Evolutionary conservation across 768 basidiomycete genomes (phyloP).

Genomic region (Tulasnella sp.): DNA sequence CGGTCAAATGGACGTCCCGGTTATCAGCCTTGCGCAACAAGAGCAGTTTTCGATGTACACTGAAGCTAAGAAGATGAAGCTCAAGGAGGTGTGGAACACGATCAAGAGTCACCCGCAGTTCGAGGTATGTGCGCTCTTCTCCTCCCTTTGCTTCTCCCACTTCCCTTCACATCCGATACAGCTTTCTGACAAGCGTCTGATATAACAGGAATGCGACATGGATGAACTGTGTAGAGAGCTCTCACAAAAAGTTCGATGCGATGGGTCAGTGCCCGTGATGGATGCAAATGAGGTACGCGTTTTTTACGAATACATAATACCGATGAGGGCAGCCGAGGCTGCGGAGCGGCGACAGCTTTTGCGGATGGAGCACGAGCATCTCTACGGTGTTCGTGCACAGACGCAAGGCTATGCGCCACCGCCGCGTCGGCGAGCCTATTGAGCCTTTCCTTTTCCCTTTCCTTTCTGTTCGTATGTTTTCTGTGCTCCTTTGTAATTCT

Average conservation of each 20-base stretch:
- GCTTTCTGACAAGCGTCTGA: background rate
- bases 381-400: too few relatives aligned
- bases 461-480: background rate
- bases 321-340: background rate
- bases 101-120: conserved; percentile 67
- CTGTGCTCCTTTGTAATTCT: background rate
- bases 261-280: conserved; percentile 73
- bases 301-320: conserved; percentile 1
- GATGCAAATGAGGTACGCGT: conserved; percentile 26
- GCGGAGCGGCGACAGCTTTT: background rate
- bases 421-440: background rate
- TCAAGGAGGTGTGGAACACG: conserved; percentile 66
- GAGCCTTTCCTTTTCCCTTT: background rate
- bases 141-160: conserved; percentile 12
- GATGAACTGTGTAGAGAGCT: conserved; percentile 72
- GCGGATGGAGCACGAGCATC: background rate
- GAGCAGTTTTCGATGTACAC: conserved; percentile 50
- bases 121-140: conserved; percentile 44
- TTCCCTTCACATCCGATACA: background rate
- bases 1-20: too few relatives aligned
- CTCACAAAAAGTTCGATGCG: conserved; percentile 70
- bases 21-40: conserved; percentile 27
- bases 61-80: conserved; percentile 63
- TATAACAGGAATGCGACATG: conserved; percentile 56
- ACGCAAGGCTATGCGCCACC: background rate